These are phyloP conservation scores for Boletellus sp. DNA, from an alignment of 768 basidiomycete genomes.

Conservation along the genomic window DNA sequence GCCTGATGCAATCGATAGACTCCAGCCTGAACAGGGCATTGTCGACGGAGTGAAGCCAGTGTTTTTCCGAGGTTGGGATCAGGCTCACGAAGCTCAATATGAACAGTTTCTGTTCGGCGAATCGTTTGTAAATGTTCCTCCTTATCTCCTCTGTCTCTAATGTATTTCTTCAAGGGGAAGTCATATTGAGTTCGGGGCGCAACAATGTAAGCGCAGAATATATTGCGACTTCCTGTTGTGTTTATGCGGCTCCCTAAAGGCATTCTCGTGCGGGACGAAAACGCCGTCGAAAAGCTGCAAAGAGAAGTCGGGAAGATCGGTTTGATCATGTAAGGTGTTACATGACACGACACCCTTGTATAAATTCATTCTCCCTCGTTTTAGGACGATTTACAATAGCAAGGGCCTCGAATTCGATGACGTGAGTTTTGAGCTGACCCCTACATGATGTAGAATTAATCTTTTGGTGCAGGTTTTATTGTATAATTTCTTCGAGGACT, in stretches of 20 bases:
- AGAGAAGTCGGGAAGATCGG: slow-evolving; percentile 56
- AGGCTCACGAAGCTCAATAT: slow-evolving; percentile 36
- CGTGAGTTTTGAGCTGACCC: neutral
- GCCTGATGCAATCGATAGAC: slow-evolving; percentile 59
- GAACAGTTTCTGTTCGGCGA: slow-evolving; percentile 56
- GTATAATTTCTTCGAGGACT: slow-evolving; percentile 74
- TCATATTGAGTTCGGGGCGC: slow-evolving; percentile 56
- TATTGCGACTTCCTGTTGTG: neutral
- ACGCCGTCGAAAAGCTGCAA: slow-evolving; percentile 44
- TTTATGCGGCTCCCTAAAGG: slow-evolving; percentile 35
- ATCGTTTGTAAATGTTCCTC: slow-evolving; percentile 32
- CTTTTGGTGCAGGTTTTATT: slow-evolving; percentile 51
- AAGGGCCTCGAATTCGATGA: slow-evolving; percentile 30
- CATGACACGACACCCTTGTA: accelerated
- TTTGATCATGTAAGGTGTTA: slow-evolving; percentile 51
- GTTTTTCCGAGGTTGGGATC: slow-evolving; percentile 50
- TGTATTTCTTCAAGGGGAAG: slow-evolving; percentile 34
- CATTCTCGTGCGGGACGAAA: slow-evolving; percentile 64
- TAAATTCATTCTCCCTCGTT: neutral
- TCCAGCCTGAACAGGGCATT: slow-evolving; percentile 53
- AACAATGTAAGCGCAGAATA: slow-evolving; percentile 50
- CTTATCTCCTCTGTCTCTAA: slow-evolving; percentile 5
- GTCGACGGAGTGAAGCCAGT: slow-evolving; percentile 54
- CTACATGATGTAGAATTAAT: neutral
- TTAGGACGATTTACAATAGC: slow-evolving; percentile 33